These are phyloP conservation scores for Coemansia sp. DNA, from an alignment of 192 early-diverging fungal genomes.

Conservation along the genomic window DNA sequence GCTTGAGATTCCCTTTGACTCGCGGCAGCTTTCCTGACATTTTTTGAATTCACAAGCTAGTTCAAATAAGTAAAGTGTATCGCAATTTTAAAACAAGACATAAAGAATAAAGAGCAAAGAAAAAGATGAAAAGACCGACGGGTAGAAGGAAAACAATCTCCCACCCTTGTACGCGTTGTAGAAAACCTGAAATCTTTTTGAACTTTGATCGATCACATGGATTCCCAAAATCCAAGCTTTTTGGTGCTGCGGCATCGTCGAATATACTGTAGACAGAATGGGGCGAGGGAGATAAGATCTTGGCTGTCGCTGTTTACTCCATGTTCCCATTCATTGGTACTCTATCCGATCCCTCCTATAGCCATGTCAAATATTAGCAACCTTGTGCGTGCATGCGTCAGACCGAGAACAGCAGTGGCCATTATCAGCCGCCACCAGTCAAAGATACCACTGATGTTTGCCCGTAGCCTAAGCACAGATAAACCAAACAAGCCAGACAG, in stretches of 20 bases:
- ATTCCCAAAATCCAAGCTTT: not conserved
- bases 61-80: not conserved
- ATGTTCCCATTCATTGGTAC: too few relatives aligned
- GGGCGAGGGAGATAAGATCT: too few relatives aligned
- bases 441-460: not conserved
- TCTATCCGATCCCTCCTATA: not conserved
- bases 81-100: not conserved
- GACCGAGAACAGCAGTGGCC: not conserved
- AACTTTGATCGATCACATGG: too few relatives aligned
- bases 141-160: too few relatives aligned
- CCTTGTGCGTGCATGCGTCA: not conserved
- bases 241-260: not conserved
- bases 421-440: not conserved
- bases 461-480: not conserved
- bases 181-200: too few relatives aligned
- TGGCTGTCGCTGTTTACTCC: not conserved
- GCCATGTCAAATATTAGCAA: not conserved
- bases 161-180: too few relatives aligned
- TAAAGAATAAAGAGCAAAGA: not conserved
- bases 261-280: not conserved
- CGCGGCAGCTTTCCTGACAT: slow-evolving; percentile 61
- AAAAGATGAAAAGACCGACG: too few relatives aligned
- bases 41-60: slow-evolving; percentile 4
- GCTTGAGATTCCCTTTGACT: slow-evolving; percentile 82
- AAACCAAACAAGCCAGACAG: too few relatives aligned